A percentile compares a stretch with the other conserved stretches of the same genome.
phyloP scores from a whole-genome alignment of 2,329 filamentous ascomycete genomes.

The Emmonsia crescens region DNA sequence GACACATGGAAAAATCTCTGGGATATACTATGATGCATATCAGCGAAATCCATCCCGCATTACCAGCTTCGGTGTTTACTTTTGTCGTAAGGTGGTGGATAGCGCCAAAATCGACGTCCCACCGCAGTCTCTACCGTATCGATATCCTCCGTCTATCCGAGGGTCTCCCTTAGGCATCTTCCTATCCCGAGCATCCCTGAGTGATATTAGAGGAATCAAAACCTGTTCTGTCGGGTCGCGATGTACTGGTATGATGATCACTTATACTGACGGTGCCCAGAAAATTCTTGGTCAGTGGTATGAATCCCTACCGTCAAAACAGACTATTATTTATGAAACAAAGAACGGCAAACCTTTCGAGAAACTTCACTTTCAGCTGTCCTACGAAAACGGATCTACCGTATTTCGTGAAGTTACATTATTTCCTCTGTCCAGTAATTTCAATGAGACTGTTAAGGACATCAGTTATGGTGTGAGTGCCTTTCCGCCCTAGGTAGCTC shows the following conservation, averaged over 20 bases:
- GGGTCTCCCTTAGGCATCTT: too few relatives aligned
- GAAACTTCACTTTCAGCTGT: background rate
- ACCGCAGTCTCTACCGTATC: too few relatives aligned
- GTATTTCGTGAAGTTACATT: background rate
- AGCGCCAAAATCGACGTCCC: too few relatives aligned
- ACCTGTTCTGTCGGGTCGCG: too few relatives aligned
- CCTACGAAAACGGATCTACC: background rate
- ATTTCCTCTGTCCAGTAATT: background rate
- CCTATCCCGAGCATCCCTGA: too few relatives aligned
- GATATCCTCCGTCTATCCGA: too few relatives aligned
- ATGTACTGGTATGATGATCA: conserved; percentile 1
- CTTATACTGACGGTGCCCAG: background rate
- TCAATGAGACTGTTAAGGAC: background rate
- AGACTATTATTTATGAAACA: background rate
- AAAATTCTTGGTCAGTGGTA: background rate
- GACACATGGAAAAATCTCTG: too few relatives aligned
- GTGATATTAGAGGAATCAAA: too few relatives aligned
- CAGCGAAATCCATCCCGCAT: too few relatives aligned
- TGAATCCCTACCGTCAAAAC: background rate
- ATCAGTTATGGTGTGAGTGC: conserved; percentile 1
- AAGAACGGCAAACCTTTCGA: background rate
- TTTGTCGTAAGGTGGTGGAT: too few relatives aligned
- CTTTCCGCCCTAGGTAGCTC: background rate
- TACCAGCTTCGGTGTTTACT: too few relatives aligned
- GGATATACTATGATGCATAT: too few relatives aligned